Evolutionary conservation across 768 basidiomycete species (phyloP).

Genomic region (Podaxis carcinomalis): DNA sequence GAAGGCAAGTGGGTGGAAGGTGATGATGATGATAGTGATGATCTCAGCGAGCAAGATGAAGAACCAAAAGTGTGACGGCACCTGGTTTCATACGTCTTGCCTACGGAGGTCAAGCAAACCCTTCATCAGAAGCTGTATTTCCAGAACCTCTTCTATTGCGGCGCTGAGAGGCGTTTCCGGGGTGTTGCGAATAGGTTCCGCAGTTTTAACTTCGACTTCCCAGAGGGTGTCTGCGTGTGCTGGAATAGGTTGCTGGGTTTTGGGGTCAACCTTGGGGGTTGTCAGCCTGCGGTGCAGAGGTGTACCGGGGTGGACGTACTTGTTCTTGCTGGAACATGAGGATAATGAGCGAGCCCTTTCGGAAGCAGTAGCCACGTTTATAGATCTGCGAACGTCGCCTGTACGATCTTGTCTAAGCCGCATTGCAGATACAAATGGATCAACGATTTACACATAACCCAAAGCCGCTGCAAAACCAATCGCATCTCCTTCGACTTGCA

Average conservation of each 20-base stretch:
- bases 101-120: constrained; percentile 74
- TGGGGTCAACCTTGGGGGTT: constrained; percentile 59
- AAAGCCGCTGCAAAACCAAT: constrained; percentile 76
- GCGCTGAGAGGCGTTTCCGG: constrained; percentile 71
- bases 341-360: constrained; percentile 65
- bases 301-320: constrained; percentile 30
- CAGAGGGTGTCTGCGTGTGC: constrained; percentile 79
- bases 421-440: not conserved
- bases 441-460: constrained; percentile 59
- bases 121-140: constrained; percentile 82
- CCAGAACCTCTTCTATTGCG: constrained; percentile 70
- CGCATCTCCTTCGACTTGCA: constrained; percentile 75
- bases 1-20: constrained; percentile 16
- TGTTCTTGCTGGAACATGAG: constrained; percentile 87
- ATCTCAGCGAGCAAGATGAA: not conserved
- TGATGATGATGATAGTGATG: constrained; percentile 17
- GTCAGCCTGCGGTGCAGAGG: constrained; percentile 5
- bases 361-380: constrained; percentile 77
- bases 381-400: constrained; percentile 72
- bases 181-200: constrained; percentile 71
- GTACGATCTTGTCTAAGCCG: not conserved
- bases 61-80: not conserved
- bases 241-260: constrained; percentile 70
- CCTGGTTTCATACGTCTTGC: constrained; percentile 52
- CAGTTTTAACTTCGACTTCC: constrained; percentile 88